Base-by-base conservation (phyloP, 306 rosid genomes). In the Parietaria judaica region DNA sequence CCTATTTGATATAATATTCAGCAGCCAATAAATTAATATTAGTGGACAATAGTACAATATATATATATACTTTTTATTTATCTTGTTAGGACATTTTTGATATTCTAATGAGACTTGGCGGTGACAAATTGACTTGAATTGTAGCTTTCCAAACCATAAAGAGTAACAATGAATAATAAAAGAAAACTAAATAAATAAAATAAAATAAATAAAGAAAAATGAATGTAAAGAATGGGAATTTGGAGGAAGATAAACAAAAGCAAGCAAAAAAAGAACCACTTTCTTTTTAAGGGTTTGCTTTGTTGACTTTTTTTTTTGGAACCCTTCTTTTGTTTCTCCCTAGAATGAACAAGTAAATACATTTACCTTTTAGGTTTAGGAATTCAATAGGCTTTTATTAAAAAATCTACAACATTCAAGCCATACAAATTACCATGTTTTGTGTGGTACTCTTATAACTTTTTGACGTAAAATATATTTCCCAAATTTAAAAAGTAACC, bases 201-300 rank as follows among this genome's bases (percentile, higher is more conserved):
- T 39, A 39, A 39, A 39, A 39, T 39, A 39, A 3, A 3, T 39
- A 41, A 41, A 41, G 45, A 41, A 41, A 41, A 8, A 41, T 41
- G 1, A 66, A 12, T 57, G 46, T 46, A 51, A 68, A 54, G 43
- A 72, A 50, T 67, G 52, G 58, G 16, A 36, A 66, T 53, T 37
- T 23, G 53, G 61, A 48, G 48, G 65, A 75, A 70, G 56, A 59
- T 44, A 17, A 41, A 5, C 45, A 51, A 70, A 64, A 65, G 70
- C 60, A 56, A 68, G 78, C 34, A 38, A 61, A 57, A 54, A 71
- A 71, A 73, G 86, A 15, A 61, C 65, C 35, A 50, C 58, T 69
- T 55, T 50, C 82, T 58, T 75, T 23, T 50, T 57, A 64, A 58
- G 56, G 70, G 67, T 61, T 68, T 76, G 36, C 70, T 70, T 71